Evolutionary conservation across 345 rosid genomes (phyloP), one percentile per base, ranked within the genome.

Genomic region (Brassica carinata): DNA sequence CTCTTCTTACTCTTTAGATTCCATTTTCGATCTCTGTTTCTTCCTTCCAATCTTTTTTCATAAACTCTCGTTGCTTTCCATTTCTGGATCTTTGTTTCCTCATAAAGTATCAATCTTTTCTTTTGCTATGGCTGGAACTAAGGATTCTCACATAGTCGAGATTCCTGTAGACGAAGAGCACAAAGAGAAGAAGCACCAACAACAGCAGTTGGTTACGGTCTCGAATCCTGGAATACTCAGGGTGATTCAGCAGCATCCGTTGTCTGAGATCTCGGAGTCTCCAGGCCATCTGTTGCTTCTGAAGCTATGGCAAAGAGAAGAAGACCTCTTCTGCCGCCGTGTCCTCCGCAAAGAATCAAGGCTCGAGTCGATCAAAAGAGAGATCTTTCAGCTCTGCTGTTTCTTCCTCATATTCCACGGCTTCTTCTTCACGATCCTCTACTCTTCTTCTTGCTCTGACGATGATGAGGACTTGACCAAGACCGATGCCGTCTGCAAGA

Each of bases 281-380:
- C 98, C 99, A 0, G 99, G 99, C 43, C 98, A 96, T 77, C 85
- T 94, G 18, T 83, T 96, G 81, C 99, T 94, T 19, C 85, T 94
- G 66, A 94, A 96, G 81, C 85, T 94, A 34, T 91, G 98, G 98
- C 96, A 94, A 75, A 86, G 99, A 82, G 99, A 96, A 53, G 98
- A 96, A 81, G 84, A 87, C 45, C 80, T 86, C 18, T 88, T 87
- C 59, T 78, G 87, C 34, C 88, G 91, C 5, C 83, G 86, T 27
- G 87, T 89, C 2, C 75, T 85, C 0, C 79, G 74, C 0, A 94
- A 85, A 77, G 98, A 94, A 81, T 84, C 90, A 0, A 87, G 93
- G 73, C 85, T 96, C 13, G 94, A 91, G 59, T 89, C 96, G 0
- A 88, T 88, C 80, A 92, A 87, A 86, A 87, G 89, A 80, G 97